Conservation (phyloP, 192 early-diverging fungal species). For the Fimicolochytrium jonesii region DNA sequence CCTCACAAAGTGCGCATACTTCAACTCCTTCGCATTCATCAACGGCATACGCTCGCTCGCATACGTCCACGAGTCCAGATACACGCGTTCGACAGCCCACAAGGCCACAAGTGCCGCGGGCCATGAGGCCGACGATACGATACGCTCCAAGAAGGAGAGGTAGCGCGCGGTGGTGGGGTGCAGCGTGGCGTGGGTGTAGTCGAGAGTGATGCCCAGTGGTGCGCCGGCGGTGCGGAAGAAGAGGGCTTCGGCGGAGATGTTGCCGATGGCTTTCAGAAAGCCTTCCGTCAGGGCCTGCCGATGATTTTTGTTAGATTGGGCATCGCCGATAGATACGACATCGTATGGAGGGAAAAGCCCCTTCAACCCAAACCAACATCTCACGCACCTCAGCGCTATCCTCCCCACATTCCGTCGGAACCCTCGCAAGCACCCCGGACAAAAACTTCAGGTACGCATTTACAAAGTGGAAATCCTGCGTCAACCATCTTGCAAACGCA, state of each 20-base stretch:
- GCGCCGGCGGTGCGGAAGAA: constrained; percentile 19
- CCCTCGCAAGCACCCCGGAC: constrained; percentile 1
- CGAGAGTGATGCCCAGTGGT: constrained; percentile 1
- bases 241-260: constrained; percentile 12
- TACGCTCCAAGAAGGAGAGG: constrained; percentile 1
- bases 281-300: neutral
- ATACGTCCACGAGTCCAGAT: constrained; percentile 27
- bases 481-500: constrained; percentile 20
- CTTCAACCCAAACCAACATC: no score
- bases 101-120: constrained; percentile 11
- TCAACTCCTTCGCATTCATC: no score
- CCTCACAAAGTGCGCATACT: constrained; percentile 18
- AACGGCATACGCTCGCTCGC: constrained; percentile 14
- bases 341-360: no score
- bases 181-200: constrained; percentile 4
- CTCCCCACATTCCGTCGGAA: constrained; percentile 12
- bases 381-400: constrained; percentile 6
- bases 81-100: constrained; percentile 24
- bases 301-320: neutral
- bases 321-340: no score
- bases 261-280: constrained; percentile 2
- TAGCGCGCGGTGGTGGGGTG: neutral
- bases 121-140: constrained; percentile 2
- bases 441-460: constrained; percentile 18
- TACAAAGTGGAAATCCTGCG: constrained; percentile 27